Conservation (phyloP, 2,329 filamentous ascomycete genomes). For the Cryphonectria radicalis region DNA sequence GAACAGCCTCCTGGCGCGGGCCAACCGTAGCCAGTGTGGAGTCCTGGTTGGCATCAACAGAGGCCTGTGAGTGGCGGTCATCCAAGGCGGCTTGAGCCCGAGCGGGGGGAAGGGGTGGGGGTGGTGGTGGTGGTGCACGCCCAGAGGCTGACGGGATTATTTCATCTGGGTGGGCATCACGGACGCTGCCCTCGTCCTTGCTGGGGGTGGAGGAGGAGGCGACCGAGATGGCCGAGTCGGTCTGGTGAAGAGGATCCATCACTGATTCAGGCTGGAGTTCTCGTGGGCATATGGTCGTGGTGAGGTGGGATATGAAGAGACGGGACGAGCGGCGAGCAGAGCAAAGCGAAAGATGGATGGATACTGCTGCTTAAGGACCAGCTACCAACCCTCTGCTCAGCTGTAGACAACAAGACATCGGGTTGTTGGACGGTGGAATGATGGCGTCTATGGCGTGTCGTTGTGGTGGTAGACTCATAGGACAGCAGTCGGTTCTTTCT, state of each 20-base stretch:
- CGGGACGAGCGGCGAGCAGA: neutral
- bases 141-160: neutral
- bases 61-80: conserved; percentile 1
- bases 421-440: neutral
- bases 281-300: neutral
- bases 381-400: neutral
- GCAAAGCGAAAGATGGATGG: neutral
- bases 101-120: no score
- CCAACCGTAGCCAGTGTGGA: neutral
- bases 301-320: neutral
- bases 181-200: conserved; percentile 16
- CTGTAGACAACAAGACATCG: neutral
- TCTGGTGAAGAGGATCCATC: conserved; percentile 30
- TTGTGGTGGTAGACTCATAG: neutral
- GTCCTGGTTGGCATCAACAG: neutral
- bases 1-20: conserved; percentile 6
- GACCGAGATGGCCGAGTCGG: conserved; percentile 30
- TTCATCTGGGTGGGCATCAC: conserved; percentile 5
- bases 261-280: conserved; percentile 3
- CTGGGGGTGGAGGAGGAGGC: neutral
- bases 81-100: conserved; percentile 6
- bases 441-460: neutral
- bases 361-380: neutral
- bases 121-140: neutral
- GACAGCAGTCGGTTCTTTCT: neutral